Conservation (phyloP, 2,329 filamentous ascomycete genomes). For the Fusarium nodosum region DNA sequence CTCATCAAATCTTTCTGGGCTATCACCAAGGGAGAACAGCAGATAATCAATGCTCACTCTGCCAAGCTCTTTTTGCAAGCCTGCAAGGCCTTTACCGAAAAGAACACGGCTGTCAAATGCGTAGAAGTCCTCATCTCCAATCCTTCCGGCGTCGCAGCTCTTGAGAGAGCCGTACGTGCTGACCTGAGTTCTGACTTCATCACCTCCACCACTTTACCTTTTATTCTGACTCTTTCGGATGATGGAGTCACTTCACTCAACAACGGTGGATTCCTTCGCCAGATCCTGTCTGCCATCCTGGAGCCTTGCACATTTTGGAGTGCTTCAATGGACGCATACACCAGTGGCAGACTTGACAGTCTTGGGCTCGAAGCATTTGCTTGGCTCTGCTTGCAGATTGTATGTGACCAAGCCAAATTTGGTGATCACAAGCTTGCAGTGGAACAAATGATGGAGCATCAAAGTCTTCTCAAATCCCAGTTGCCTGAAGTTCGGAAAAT, state of each 20-base stretch:
- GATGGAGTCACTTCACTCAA: conserved; percentile 37
- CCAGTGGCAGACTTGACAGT: conserved; percentile 51
- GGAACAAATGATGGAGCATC: conserved; percentile 45
- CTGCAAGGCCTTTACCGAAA: conserved; percentile 20
- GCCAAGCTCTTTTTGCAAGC: conserved; percentile 51
- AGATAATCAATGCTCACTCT: conserved; percentile 28
- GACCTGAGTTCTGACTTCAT: conserved; percentile 51
- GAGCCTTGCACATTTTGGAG: conserved; percentile 69
- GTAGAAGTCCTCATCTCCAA: conserved; percentile 50
- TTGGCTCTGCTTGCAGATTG: conserved; percentile 65
- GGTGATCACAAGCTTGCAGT: conserved; percentile 36
- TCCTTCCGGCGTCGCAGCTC: conserved; percentile 37
- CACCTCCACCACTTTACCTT: conserved; percentile 26
- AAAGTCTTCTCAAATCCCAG: conserved; percentile 46
- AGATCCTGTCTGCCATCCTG: conserved; percentile 60
- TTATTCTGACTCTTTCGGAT: conserved; percentile 28
- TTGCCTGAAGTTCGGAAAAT: conserved; percentile 45
- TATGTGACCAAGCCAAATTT: conserved; percentile 41
- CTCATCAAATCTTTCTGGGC: conserved; percentile 38
- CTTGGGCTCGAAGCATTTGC: conserved; percentile 56
- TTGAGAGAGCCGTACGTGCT: conserved; percentile 48
- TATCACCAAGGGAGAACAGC: conserved; percentile 36
- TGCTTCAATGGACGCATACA: conserved; percentile 56
- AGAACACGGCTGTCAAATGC: conserved; percentile 39
- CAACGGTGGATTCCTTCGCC: conserved; percentile 40